These are phyloP conservation scores for Monosporascus cannonballus DNA, from an alignment of 2,329 filamentous ascomycete species.

Conservation along the genomic window DNA sequence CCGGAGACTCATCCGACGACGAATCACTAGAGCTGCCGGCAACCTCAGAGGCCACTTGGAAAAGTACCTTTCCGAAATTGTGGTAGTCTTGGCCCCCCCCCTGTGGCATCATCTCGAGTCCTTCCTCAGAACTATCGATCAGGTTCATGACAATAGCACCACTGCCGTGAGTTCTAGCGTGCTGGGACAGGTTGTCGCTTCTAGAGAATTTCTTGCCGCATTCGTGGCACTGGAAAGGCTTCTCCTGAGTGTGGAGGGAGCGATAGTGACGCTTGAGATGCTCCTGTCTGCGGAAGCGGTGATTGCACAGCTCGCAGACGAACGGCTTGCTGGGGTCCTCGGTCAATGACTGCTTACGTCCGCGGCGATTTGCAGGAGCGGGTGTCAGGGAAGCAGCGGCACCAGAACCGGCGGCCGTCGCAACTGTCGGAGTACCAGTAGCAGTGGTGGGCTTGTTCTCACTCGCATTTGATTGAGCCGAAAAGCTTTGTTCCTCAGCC, in stretches of 20 bases:
- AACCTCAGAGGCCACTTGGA: conserved; percentile 70
- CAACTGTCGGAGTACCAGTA: conserved; percentile 39
- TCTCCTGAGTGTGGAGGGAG: conserved; percentile 96
- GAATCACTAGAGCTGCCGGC: conserved; percentile 58
- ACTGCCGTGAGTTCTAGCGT: conserved; percentile 86
- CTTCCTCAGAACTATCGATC: conserved; percentile 61
- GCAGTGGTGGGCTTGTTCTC: conserved; percentile 31
- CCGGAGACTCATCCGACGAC: conserved; percentile 46
- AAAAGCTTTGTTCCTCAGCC: conserved; percentile 30
- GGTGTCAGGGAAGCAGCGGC: conserved; percentile 40
- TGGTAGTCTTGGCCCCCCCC: conserved; percentile 55
- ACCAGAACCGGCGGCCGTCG: conserved; percentile 32
- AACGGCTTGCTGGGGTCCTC: conserved; percentile 99
- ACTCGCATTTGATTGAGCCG: conserved; percentile 28
- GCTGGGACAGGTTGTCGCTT: conserved; percentile 94
- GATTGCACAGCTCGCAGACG: conserved; percentile 91
- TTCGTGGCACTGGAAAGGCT: conserved; percentile 95
- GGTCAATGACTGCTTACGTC: conserved; percentile 95
- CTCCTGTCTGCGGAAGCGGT: conserved; percentile 95
- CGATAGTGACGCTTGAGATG: conserved; percentile 98
- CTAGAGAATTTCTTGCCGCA: conserved; percentile 99
- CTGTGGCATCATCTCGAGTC: conserved; percentile 35
- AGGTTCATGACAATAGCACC: conserved; percentile 89
- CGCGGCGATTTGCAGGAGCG: conserved; percentile 75
- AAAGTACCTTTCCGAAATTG: conserved; percentile 70